Evolutionary conservation across 768 basidiomycete genomes (phyloP), one percentile per base, ranked within the genome.

Genomic region (Lentinula aciculospora): DNA sequence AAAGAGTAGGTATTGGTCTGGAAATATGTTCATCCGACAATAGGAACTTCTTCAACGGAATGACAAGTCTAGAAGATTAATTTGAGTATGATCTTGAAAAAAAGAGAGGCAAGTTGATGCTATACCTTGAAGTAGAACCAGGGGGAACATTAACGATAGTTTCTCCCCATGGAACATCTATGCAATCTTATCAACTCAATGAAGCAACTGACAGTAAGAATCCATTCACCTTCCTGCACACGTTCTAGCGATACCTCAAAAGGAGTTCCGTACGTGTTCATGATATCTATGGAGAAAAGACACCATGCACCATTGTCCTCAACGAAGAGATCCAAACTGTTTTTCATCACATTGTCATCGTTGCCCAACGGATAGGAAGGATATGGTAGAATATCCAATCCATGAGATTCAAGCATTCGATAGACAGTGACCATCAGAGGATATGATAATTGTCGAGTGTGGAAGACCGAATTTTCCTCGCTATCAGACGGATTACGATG

Each of bases 391-490:
- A 97, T 76, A 62, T 92, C 87, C 84, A 98, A 88, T 37, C 79
- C 78, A 61, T 86, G 81, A 64, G 91, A 92, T 69, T 96, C 92
- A 28, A 98, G 82, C 78, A 95, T 95, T 63, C 92, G 91, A 68
- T 98, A 97, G 12, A 98, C 97, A 3, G 95, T 96, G 58, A 97
- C 89, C 65, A 89, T 79, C 61, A 98, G 80, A 4, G 95, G 94
- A 66, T 93, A 93, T 29, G 87, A 82, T 53, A 98, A 71, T 65
- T 92, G 93, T 25, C 97, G 88, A 27, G 92, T 85, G 67, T 94
- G 82, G 69, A 98, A 96, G 40, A 83, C 70, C 49, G 82, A 76
- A 0, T 75, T 65, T 1, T 72, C 68, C 21, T 70, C 61, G 21
- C 67, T 64, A 10, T 46, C 29, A 28, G 47, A 60, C 61, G 62